These are phyloP conservation scores for Fusarium protoensiforme DNA, from an alignment of 2,329 filamentous ascomycete species.

Conservation along the genomic window DNA sequence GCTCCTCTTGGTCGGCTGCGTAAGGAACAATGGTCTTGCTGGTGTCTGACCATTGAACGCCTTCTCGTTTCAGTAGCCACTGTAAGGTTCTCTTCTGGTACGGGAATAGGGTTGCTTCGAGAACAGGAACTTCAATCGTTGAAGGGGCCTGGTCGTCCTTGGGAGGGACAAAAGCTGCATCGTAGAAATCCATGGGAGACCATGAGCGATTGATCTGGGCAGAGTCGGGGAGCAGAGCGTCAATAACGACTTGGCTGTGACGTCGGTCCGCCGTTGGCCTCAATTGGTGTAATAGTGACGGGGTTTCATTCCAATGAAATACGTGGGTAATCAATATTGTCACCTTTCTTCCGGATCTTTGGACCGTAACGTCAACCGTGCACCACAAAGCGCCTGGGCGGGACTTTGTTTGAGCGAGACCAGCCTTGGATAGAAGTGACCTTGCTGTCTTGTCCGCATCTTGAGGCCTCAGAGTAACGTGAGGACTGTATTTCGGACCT, in stretches of 20 bases:
- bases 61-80: conserved; percentile 77
- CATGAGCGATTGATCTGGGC: conserved; percentile 28
- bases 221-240: conserved; percentile 47
- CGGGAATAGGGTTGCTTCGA: conserved; percentile 69
- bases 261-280: conserved; percentile 45
- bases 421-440: conserved; percentile 31
- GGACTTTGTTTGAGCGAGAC: conserved; percentile 20
- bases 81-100: conserved; percentile 78
- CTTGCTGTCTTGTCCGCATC: conserved; percentile 34
- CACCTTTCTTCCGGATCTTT: conserved; percentile 40
- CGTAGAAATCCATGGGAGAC: conserved; percentile 73
- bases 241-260: conserved; percentile 50
- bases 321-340: conserved; percentile 47
- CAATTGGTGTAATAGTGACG: conserved; percentile 45
- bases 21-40: conserved; percentile 31
- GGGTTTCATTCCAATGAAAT: conserved; percentile 57
- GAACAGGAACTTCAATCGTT: conserved; percentile 55
- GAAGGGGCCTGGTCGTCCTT: conserved; percentile 52
- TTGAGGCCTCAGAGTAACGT: conserved; percentile 36
- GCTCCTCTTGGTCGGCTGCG: conserved; percentile 3
- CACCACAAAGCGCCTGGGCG: conserved; percentile 51
- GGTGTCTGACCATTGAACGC: conserved; percentile 58
- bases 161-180: conserved; percentile 71
- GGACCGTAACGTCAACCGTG: conserved; percentile 45
- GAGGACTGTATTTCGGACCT: conserved; percentile 4